Evolutionary conservation across 805 yeast genomes (phyloP), one percentile per base, ranked within the genome.

Genomic region (Yamadazyma ubonensis): DNA sequence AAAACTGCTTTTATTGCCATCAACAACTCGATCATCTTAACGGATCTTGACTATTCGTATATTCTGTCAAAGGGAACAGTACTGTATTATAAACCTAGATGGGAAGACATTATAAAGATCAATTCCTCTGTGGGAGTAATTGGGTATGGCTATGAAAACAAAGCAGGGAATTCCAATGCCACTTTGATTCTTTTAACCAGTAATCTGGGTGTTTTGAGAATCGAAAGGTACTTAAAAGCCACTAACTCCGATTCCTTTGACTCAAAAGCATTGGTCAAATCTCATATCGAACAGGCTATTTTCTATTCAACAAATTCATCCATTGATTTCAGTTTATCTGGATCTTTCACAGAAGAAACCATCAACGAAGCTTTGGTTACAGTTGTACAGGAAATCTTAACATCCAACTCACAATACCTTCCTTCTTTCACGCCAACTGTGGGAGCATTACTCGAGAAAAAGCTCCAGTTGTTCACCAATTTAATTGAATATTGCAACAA

Each of bases 261-360:
- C 6, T 51, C 59, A 8, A 41, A 53, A 7, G 48, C 50, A n/a
- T 70, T 80, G 33, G 67, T 86, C 23, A 82, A 81, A 54, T 76
- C 87, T 0, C 90, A 82, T 50, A 76, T 91, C 16, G 93, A 84
- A 49, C 97, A 90, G 59, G 96, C 90, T 0, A 77, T 90, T 1
- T 83, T 81, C 51, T 85, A 78, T 46, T 73, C 78, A 2, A 61
- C 67, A 59, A 53, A 73, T 60, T 30, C 69, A 2, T 73, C 69
- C 10, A 60, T 77, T 3, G 70, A 71, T 6, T 60, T 79, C 41
- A 71, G 72, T 20, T 44, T 57, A 1, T 22, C 33, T 6, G 79
- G 72, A 22, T 58, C 46, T 0, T 50, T 38, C 33, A 36, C 57
- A 3, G 44, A 48, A 6, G 44, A 44, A 3, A 40, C 42, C 1